Base-by-base conservation (phyloP, 2,329 filamentous ascomycete species). In the Colletotrichum sp. region DNA sequence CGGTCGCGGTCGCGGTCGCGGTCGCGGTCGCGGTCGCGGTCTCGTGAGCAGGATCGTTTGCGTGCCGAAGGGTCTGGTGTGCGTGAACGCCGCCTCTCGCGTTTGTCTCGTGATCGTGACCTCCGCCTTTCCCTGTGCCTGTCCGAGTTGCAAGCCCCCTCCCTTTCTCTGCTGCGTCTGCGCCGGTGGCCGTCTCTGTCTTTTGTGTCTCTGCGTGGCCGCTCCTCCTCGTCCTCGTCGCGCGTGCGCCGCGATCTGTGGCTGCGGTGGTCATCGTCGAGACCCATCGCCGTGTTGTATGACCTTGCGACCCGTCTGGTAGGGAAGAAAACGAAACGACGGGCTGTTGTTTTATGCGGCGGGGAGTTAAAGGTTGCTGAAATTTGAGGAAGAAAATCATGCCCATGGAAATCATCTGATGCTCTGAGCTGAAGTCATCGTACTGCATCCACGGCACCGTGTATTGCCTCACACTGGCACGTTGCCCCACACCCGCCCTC, bases 11-110 rank as follows among this genome's bases (percentile, higher is more conserved):
- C 75, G 24, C 80, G 77, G 16, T 80, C 75, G 24, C 80, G 77
- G 24, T 81, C 74, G n/a, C 79, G 75, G 15, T 80, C 75, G 24
- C 80, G 77, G 16, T 80, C 75, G 24, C 80, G 77, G 24, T 81
- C 74, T 30, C 78, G 77, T 26, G 77, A 77, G 26, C 68, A 69
- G 52, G 67, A 65, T 6, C 68, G 77, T 30, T 38, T 74, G 24
- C 75, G 71, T 8, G 36, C 38, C 15, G 75, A 65, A 12, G 57
- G 26, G 12, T 67, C 72, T 21, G 77, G 77, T 26, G 75, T 77
- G 18, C 68, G 75, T 15, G 75, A 78, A 28, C 75, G 75, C 10
- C 63, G 58, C 15, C 72, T 73, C 18, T 78, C 77, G 26, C 66
- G 65, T 18, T 43, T 48, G 4, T 76, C 75, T 55, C 60, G 48